Evolutionary conservation across 345 rosid genomes (phyloP).

Genomic region (Isatis tinctoria): DNA sequence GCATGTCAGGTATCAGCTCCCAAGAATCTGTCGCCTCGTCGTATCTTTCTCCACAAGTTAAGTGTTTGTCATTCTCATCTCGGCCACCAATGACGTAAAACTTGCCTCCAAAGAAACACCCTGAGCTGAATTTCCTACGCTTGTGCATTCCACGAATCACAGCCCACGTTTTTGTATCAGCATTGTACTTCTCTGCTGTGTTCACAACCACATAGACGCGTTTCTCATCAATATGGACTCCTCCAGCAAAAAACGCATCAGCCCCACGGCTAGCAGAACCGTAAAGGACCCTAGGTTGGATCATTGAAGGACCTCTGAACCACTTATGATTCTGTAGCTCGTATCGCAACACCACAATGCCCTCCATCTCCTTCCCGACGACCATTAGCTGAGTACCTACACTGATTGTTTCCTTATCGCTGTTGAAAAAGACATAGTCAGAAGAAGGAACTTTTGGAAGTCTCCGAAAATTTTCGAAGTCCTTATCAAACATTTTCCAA

Average conservation of each 20-base stretch:
- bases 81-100: conserved; percentile 65
- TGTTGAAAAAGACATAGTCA: conserved; percentile 38
- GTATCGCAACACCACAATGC: conserved; percentile 59
- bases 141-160: conserved; percentile 40
- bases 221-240: conserved; percentile 26
- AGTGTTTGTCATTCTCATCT: conserved; percentile 34
- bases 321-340: conserved; percentile 55
- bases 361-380: conserved; percentile 43
- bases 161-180: conserved; percentile 57
- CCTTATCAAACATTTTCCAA: conserved; percentile 37
- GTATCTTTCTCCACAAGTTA: conserved; percentile 27
- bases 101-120: conserved; percentile 55
- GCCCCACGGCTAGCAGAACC: conserved; percentile 60
- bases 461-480: conserved; percentile 36
- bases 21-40: conserved; percentile 41
- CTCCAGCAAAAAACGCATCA: conserved; percentile 63
- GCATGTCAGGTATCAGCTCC: conserved; percentile 47
- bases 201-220: conserved; percentile 32
- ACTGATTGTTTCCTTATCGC: conserved; percentile 10
- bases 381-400: conserved; percentile 66
- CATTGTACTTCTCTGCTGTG: conserved; percentile 55
- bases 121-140: conserved; percentile 47
- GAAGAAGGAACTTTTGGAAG: conserved; percentile 59
- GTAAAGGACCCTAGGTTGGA: conserved; percentile 47
- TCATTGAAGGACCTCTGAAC: conserved; percentile 39